Evolutionary conservation across 2,329 filamentous ascomycete genomes (phyloP).

Genomic region (Aphanocladium album): DNA sequence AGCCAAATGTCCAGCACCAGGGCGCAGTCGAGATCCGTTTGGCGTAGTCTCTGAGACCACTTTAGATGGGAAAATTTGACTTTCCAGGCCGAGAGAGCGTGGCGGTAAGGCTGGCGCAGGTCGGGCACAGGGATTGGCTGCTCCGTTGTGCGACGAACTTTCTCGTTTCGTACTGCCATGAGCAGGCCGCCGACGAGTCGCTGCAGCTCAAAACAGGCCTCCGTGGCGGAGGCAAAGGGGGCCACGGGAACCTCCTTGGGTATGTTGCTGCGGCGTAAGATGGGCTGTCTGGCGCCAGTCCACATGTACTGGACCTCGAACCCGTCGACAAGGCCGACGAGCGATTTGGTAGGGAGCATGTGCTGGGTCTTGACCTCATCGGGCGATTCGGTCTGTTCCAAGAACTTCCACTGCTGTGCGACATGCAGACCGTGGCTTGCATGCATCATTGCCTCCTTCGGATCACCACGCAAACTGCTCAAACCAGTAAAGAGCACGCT

Average conservation of each 20-base stretch:
- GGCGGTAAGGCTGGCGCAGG: not conserved
- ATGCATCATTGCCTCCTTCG: not conserved
- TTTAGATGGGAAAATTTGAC: slow-evolving; percentile 6
- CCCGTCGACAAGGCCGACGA: not conserved
- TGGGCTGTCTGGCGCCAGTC: not conserved
- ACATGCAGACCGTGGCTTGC: not conserved
- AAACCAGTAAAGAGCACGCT: not conserved
- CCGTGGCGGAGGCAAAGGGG: not conserved
- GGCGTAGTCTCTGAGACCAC: slow-evolving; percentile 8
- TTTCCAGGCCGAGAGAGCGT: not conserved
- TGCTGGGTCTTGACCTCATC: not conserved
- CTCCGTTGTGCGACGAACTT: not conserved
- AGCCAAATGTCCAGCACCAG: slow-evolving; percentile 1
- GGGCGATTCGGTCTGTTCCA: not conserved
- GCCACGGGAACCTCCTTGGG: not conserved
- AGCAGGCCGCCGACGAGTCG: not conserved
- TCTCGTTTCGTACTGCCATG: not conserved
- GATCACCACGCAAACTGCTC: slow-evolving; percentile 4
- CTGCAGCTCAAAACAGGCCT: not conserved
- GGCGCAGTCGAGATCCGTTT: slow-evolving; percentile 8
- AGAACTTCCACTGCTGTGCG: not conserved
- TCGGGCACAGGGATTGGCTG: not conserved
- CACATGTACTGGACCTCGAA: too few relatives aligned
- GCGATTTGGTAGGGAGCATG: not conserved
- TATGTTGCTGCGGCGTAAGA: not conserved